phyloP scores from a whole-genome alignment of 2,329 filamentous ascomycete species.

The Claviceps sp. region DNA sequence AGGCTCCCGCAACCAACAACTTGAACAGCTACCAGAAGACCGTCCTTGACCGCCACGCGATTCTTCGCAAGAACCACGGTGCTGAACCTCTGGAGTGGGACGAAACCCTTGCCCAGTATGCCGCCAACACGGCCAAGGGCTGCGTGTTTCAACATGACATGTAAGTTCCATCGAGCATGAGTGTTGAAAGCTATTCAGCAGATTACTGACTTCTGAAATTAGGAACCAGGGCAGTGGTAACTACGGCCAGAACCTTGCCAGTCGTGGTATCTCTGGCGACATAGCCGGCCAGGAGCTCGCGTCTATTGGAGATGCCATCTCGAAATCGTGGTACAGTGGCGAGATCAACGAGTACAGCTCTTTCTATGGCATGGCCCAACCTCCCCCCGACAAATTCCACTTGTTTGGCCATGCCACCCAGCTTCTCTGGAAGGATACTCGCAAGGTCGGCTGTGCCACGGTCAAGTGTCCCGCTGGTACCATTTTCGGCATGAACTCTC shows the following conservation, averaged over 20 bases:
- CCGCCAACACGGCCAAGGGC: conserved; percentile 45
- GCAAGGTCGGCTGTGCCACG: conserved; percentile 45
- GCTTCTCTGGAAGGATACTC: conserved; percentile 27
- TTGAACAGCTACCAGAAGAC: conserved; percentile 21
- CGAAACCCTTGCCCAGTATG: conserved; percentile 46
- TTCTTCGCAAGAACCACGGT: conserved; percentile 74
- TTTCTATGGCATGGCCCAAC: conserved; percentile 43
- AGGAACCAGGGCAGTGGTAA: conserved; percentile 44
- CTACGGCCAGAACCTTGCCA: conserved; percentile 90
- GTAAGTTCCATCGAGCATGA: conserved; percentile 34
- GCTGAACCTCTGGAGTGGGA: conserved; percentile 51
- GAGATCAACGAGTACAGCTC: conserved; percentile 45
- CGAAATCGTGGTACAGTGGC: conserved; percentile 79
- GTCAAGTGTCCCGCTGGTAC: conserved; percentile 48
- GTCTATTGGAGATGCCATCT: conserved; percentile 55
- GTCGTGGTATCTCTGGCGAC: conserved; percentile 32
- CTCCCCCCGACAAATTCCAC: conserved; percentile 50
- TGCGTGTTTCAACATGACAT: conserved; percentile 67
- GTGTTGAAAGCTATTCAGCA: not conserved
- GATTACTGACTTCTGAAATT: conserved; percentile 19
- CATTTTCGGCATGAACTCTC: conserved; percentile 37
- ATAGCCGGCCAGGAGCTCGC: conserved; percentile 27
- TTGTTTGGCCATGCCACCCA: conserved; percentile 44
- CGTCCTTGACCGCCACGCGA: conserved; percentile 65
- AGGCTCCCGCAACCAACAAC: not conserved